Base-by-base conservation (phyloP, 495 filamentous ascomycete genomes). In the Podospora australis region DNA sequence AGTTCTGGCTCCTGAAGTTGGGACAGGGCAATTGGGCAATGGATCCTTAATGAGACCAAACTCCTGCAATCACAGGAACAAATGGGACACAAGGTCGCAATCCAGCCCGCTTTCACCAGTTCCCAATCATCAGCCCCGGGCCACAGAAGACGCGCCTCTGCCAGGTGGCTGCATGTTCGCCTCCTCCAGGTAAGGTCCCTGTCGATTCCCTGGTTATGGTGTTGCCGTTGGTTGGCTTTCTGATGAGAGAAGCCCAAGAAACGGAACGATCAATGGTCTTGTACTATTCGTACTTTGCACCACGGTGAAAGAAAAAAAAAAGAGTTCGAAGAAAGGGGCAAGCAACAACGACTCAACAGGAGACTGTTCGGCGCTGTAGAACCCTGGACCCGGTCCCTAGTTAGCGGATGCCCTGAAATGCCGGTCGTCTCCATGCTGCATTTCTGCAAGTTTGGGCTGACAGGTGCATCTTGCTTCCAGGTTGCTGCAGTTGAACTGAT, bases 1-100 rank as follows among this genome's bases (percentile, higher is more conserved):
- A 6, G 29, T 16, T 29, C 38, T 38, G 16, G 30, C 34, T 39
- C 32, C 32, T 36, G 32, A 36, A 17, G 32, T 36, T 46, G 23
- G 38, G 54, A 57, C 46, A 53, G 32, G 32, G 19, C 32, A 36
- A 36, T 36, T 36, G 54, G 50, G 43, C 50, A 57, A 57, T 53
- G 44, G 54, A 42, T n/a, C n/a, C n/a, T n/a, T n/a, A n/a, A n/a
- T n/a, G 54, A 49, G 28, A 57, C 41, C 47, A 28, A 24, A 11
- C 46, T 53, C 46, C 46, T 48, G 46, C 46, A 53, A 43, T 57
- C 54, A 49, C 39, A 17, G 38, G 26, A 32, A 24, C 35, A 25
- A 23, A 43, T 34, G 40, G n/a, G 14, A 20, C 28, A 17, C 22
- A 30, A 35, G 23, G 44, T 32, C 16, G 17, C 44, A 47, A 32